Conservation (phyloP, 768 basidiomycete species). For the Boletus coccyginus region DNA sequence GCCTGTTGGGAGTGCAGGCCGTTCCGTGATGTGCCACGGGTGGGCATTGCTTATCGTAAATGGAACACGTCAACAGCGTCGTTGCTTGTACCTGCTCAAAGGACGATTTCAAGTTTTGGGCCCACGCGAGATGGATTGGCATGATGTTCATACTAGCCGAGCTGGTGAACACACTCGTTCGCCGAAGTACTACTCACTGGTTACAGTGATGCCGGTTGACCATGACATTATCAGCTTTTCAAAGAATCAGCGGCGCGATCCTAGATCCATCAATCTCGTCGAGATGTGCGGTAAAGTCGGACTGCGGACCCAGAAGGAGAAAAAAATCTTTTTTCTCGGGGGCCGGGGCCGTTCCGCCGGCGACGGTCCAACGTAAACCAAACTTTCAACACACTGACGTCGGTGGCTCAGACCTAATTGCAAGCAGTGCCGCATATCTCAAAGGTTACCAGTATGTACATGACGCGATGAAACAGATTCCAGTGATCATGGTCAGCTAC, state of each 20-base stretch:
- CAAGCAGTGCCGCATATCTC: too few relatives aligned
- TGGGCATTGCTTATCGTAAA: neutral
- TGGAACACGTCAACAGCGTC: neutral
- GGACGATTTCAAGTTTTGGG: neutral
- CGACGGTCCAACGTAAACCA: neutral
- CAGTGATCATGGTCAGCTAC: too few relatives aligned
- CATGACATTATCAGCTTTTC: neutral
- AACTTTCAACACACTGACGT: too few relatives aligned
- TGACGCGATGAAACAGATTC: neutral
- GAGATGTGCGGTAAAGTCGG: neutral
- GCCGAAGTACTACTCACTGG: neutral
- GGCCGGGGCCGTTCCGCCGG: neutral
- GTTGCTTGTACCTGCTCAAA: neutral
- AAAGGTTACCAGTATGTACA: too few relatives aligned
- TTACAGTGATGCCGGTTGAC: too few relatives aligned
- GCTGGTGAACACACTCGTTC: neutral
- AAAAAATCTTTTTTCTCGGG: too few relatives aligned
- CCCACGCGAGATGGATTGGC: neutral
- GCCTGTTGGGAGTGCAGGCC: neutral
- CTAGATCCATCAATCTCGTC: neutral
- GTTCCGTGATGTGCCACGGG: neutral
- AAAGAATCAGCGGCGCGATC: neutral
- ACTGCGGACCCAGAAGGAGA: neutral
- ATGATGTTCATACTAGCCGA: neutral
- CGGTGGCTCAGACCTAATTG: too few relatives aligned